Conservation (phyloP, 2,329 filamentous ascomycete species). For the Aureobasidium sp. region DNA sequence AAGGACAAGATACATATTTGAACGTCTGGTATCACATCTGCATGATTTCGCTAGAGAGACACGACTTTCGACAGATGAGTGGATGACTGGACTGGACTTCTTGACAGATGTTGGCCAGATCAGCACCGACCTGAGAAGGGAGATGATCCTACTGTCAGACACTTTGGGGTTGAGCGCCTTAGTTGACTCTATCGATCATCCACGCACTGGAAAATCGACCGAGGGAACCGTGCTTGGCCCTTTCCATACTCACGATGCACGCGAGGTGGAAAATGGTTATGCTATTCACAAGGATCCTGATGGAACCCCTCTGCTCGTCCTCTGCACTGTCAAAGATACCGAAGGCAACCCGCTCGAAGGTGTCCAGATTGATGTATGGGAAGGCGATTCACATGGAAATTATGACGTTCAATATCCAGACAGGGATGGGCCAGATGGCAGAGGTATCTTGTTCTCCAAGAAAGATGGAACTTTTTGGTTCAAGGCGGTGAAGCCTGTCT, state of each 20-base stretch:
- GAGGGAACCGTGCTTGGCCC: slow-evolving; percentile 24
- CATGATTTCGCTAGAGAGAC: slow-evolving; percentile 74
- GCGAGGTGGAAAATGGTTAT: slow-evolving; percentile 17
- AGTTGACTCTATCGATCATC: slow-evolving; percentile 21
- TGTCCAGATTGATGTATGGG: slow-evolving; percentile 19
- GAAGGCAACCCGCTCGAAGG: slow-evolving; percentile 16
- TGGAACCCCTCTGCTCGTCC: slow-evolving; percentile 16
- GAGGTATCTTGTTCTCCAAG: slow-evolving; percentile 19
- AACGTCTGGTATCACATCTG: slow-evolving; percentile 61
- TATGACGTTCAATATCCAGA: slow-evolving; percentile 23
- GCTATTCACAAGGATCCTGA: slow-evolving; percentile 17
- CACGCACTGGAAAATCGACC: slow-evolving; percentile 15
- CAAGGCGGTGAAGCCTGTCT: slow-evolving; percentile 20
- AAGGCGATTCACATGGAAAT: slow-evolving; percentile 22
- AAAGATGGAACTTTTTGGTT: slow-evolving; percentile 20
- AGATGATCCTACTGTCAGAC: slow-evolving; percentile 15
- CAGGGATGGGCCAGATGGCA: slow-evolving; percentile 18
- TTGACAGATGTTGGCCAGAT: slow-evolving; percentile 63
- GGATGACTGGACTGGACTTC: slow-evolving; percentile 62
- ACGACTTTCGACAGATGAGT: slow-evolving; percentile 61
- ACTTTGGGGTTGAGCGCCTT: slow-evolving; percentile 21
- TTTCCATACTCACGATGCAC: slow-evolving; percentile 23
- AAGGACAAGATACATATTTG: slow-evolving; percentile 59
- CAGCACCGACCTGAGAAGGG: slow-evolving; percentile 59
- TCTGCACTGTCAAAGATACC: slow-evolving; percentile 19